These are phyloP conservation scores for Hymenoscyphus occultus DNA, from an alignment of 2,329 filamentous ascomycete genomes.

Conservation along the genomic window DNA sequence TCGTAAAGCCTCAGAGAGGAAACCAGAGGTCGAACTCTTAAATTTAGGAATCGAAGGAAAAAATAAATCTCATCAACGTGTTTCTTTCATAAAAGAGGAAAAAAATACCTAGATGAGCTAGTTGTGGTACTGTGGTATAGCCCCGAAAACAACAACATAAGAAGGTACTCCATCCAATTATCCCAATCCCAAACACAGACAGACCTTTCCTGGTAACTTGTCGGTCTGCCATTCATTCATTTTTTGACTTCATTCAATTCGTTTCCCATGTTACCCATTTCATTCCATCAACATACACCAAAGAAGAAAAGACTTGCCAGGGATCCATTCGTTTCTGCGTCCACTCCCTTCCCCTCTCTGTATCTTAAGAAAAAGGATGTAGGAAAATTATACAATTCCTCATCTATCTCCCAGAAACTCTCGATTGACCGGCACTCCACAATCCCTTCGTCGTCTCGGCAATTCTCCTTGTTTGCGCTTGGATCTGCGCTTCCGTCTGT, in stretches of 20 bases:
- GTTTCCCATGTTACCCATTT: neutral
- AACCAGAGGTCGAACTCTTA: too few relatives aligned
- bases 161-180: neutral
- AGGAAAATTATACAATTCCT: neutral
- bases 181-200: neutral
- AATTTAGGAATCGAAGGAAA: too few relatives aligned
- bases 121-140: slow-evolving; percentile 3
- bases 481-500: slow-evolving; percentile 37
- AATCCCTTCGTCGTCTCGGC: slow-evolving; percentile 63
- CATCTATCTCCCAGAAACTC: slow-evolving; percentile 24
- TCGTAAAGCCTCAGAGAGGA: too few relatives aligned
- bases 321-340: neutral
- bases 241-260: neutral
- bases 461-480: slow-evolving; percentile 49
- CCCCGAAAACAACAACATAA: neutral
- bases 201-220: neutral
- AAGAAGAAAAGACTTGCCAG: neutral
- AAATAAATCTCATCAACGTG: too few relatives aligned
- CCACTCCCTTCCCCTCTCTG: too few relatives aligned
- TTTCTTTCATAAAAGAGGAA: too few relatives aligned
- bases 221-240: neutral
- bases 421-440: slow-evolving; percentile 43
- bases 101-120: neutral
- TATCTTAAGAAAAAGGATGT: too few relatives aligned
- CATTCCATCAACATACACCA: neutral